These are phyloP conservation scores for Pelargonium fulgidum DNA, from an alignment of 441 rosid species.

Conservation along the genomic window DNA sequence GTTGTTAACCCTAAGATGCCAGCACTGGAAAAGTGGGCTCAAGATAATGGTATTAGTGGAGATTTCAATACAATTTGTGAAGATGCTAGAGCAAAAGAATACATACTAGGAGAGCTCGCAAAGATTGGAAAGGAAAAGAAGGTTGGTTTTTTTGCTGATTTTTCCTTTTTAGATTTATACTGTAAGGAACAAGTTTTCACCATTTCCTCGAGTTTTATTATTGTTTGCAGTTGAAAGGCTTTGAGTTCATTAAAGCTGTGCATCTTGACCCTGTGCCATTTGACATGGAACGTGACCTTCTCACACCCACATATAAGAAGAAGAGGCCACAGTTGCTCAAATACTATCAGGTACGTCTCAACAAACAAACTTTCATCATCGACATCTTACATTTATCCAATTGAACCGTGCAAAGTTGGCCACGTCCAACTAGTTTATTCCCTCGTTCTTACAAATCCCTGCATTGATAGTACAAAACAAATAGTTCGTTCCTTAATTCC, in stretches of 20 bases:
- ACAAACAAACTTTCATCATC: neutral
- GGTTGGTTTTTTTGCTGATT: constrained; percentile 34
- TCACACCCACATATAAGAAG: constrained; percentile 91
- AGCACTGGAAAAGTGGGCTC: constrained; percentile 77
- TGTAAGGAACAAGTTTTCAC: neutral
- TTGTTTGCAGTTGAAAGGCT: constrained; percentile 70
- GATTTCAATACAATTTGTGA: constrained; percentile 63
- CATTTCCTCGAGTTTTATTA: neutral
- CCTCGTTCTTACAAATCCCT: too few relatives aligned
- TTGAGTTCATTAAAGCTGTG: constrained; percentile 65
- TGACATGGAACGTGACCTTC: constrained; percentile 79
- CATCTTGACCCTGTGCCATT: constrained; percentile 84
- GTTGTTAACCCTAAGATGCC: constrained; percentile 59
- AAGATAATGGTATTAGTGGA: constrained; percentile 48
- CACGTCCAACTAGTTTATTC: neutral
- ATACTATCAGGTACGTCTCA: constrained; percentile 50
- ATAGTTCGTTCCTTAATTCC: neutral
- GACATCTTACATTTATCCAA: neutral
- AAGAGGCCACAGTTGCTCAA: constrained; percentile 89
- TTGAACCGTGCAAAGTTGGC: neutral
- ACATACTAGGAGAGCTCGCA: constrained; percentile 55
- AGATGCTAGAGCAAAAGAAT: constrained; percentile 55
- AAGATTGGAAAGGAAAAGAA: constrained; percentile 62
- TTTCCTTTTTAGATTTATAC: too few relatives aligned
- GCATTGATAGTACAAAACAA: too few relatives aligned